A percentile compares a stretch with the other conserved stretches of the same genome.
Evolutionary conservation across 164 flowering plant species (phyloP).

Genomic region (Piper longum): DNA sequence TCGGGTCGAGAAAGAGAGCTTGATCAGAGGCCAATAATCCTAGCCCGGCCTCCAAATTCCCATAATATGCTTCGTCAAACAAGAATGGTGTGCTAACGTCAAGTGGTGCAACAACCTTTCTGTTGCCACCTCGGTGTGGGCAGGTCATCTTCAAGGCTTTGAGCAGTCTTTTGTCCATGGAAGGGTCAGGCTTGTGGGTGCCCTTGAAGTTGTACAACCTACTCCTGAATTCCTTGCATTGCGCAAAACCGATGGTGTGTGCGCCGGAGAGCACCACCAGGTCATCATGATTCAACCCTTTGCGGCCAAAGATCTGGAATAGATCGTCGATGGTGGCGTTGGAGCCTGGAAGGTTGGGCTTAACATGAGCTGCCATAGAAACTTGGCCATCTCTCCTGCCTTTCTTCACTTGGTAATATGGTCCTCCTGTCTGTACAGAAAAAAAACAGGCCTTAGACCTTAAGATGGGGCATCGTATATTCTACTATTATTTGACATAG

Average conservation of each 20-base stretch:
- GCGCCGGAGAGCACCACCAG: slow-evolving; percentile 87
- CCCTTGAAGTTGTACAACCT: slow-evolving; percentile 50
- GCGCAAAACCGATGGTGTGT: slow-evolving; percentile 80
- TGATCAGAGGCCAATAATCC: slow-evolving; percentile 72
- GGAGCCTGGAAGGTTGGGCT: slow-evolving; percentile 45
- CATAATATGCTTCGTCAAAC: slow-evolving; percentile 65
- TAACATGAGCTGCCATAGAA: slow-evolving; percentile 50
- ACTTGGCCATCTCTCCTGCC: slow-evolving; percentile 76
- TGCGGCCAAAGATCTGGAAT: slow-evolving; percentile 49
- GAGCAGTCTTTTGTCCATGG: slow-evolving; percentile 51
- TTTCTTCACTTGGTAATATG: slow-evolving; percentile 66
- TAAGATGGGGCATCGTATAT: too few relatives aligned
- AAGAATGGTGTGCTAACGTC: slow-evolving; percentile 71
- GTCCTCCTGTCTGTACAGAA: slow-evolving; percentile 66
- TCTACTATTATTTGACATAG: too few relatives aligned
- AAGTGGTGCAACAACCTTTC: slow-evolving; percentile 48
- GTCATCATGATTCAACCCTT: slow-evolving; percentile 58
- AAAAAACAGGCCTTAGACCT: not conserved
- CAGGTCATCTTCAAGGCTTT: slow-evolving; percentile 63
- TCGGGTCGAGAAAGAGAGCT: slow-evolving; percentile 47
- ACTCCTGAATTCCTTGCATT: slow-evolving; percentile 42
- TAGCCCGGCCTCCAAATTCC: slow-evolving; percentile 45
- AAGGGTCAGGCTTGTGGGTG: slow-evolving; percentile 46
- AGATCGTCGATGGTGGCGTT: slow-evolving; percentile 56
- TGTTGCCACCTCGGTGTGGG: slow-evolving; percentile 51